A percentile compares a stretch with the other conserved stretches of the same genome.
phyloP scores from a whole-genome alignment of 768 basidiomycete species.

The Chiua virens region DNA sequence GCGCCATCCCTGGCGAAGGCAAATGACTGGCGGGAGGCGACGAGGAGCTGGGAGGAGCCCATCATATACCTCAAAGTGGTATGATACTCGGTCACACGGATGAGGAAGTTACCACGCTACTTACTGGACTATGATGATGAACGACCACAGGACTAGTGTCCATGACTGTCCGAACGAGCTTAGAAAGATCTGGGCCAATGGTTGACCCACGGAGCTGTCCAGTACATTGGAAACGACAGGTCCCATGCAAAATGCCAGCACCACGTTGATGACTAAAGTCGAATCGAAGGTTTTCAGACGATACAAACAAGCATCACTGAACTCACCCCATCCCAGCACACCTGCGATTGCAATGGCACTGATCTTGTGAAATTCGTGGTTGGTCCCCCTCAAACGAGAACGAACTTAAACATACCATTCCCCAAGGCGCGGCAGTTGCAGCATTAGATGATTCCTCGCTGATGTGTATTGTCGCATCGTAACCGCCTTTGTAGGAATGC shows the following conservation, averaged over 20 bases:
- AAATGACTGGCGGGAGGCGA: slow-evolving; percentile 54
- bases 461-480: slow-evolving; percentile 50
- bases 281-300: background rate
- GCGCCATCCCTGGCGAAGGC: slow-evolving; percentile 60
- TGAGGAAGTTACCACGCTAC: slow-evolving; percentile 2
- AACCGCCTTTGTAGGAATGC: slow-evolving; percentile 29
- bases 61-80: slow-evolving; percentile 39
- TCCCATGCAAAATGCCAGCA: slow-evolving; percentile 59
- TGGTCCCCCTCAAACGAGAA: background rate
- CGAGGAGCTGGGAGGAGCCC: slow-evolving; percentile 42
- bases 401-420: slow-evolving; percentile 40
- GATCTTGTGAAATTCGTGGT: slow-evolving; percentile 12
- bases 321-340: slow-evolving; percentile 44
- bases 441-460: slow-evolving; percentile 57
- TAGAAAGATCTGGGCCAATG: slow-evolving; percentile 42
- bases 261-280: slow-evolving; percentile 46
- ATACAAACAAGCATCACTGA: background rate
- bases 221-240: slow-evolving; percentile 40
- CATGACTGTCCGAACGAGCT: slow-evolving; percentile 41
- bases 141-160: slow-evolving; percentile 50
- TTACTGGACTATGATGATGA: slow-evolving; percentile 49
- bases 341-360: slow-evolving; percentile 43
- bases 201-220: slow-evolving; percentile 33
- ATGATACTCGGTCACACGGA: background rate
- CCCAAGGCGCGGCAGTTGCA: slow-evolving; percentile 53